Base-by-base conservation (phyloP, 345 rosid genomes). In the Erysimum cheiranthoides region DNA sequence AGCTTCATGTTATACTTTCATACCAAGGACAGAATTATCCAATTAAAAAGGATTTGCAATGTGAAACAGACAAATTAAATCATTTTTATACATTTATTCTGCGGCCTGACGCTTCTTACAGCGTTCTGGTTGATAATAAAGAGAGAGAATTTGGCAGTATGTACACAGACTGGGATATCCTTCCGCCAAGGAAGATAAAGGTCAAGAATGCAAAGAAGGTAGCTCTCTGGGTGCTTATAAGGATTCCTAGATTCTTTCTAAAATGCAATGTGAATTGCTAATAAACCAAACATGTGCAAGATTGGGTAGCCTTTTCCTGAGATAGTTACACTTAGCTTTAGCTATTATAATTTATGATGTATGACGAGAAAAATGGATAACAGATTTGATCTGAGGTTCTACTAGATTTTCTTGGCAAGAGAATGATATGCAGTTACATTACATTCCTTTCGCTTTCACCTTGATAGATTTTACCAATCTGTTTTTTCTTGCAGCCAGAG, bases 11-110 rank as follows among this genome's bases (percentile, higher is more conserved):
- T 21, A 92, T 94, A 70, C 61, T 92, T 49, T 91, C 98, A 27
- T 94, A 94, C 73, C 97, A 94, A 52, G 98, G 98, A 38, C 98
- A 94, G 78, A 94, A 92, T 69, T 94, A 92, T 81, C 97, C 96
- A 3, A 84, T 89, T 10, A 92, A 87, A 57, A 94, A 92, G 86
- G 95, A 90, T 71, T 65, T 94, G 73, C 91, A 92, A 82, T 94
- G 98, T 70, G 97, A 91, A 83, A 90, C 96, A 5, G 97, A 94
- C 86, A 94, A 94, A 75, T 52, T 92, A 69, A 92, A 83, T 47
- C 98, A 94, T 84, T 94, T 94, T 76, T 94, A 94, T 82, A 92
- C 98, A 16, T 94, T 92, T 77, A 89, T 94, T 64, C 93, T 94
- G 69, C 80, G 95, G 80, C 97, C 98, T 45, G 95, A 94, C 60